phyloP scores from a whole-genome alignment of 2,329 filamentous ascomycete species.

The Clonostachys rosea region DNA sequence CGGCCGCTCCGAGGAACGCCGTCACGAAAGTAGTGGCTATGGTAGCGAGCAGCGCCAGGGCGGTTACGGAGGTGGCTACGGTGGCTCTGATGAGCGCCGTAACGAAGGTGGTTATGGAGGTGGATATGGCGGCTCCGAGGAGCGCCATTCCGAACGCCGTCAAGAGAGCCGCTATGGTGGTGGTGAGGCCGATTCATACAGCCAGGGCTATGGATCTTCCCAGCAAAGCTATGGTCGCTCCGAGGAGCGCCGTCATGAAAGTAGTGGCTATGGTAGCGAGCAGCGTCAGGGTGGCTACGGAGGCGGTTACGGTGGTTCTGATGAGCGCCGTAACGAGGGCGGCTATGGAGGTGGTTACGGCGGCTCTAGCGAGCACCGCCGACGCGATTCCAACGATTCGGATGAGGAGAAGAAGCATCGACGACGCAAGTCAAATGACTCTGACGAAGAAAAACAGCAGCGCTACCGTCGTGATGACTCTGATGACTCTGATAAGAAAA shows the following conservation, averaged over 20 bases:
- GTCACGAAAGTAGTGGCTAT: background rate
- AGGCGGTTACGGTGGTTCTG: slow-evolving; percentile 7
- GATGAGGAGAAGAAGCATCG: slow-evolving; percentile 10
- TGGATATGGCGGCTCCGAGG: background rate
- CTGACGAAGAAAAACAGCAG: slow-evolving; percentile 1
- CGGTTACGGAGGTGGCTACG: slow-evolving; percentile 1
- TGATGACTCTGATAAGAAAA: slow-evolving; percentile 4
- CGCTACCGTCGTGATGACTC: slow-evolving; percentile 12
- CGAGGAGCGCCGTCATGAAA: slow-evolving; percentile 6
- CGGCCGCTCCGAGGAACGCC: background rate
- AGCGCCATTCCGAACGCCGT: too few relatives aligned
- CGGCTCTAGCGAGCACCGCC: slow-evolving; percentile 4
- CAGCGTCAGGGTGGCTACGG: slow-evolving; percentile 12
- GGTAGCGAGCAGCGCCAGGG: slow-evolving; percentile 5
- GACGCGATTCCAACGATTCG: slow-evolving; percentile 8
- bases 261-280: slow-evolving; percentile 12
- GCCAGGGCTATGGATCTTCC: background rate
- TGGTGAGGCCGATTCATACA: background rate
- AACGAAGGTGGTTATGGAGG: background rate
- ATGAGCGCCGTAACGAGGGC: slow-evolving; percentile 2
- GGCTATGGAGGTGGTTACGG: slow-evolving; percentile 6
- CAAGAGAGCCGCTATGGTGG: background rate
- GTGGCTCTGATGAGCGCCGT: slow-evolving; percentile 1
- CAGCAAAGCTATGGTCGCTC: slow-evolving; percentile 1
- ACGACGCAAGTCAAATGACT: background rate